Percentiles rank a stretch among this genome's conserved stretches.
Evolutionary conservation across 2,329 filamentous ascomycete genomes (phyloP).

Genomic region (Ophiostoma sp.): DNA sequence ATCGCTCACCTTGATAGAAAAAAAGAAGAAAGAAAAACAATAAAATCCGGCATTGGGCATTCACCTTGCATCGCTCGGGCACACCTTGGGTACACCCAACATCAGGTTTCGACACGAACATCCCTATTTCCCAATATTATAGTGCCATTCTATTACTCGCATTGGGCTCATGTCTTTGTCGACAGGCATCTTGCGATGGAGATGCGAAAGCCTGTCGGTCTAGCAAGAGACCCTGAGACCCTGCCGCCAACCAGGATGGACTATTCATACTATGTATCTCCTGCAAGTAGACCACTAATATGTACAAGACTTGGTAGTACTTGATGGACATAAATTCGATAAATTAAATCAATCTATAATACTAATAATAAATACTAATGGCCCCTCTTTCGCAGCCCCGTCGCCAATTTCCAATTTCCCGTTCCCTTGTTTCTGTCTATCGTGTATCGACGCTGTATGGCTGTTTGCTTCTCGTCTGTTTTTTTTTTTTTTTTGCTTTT

Average conservation of each 20-base stretch:
- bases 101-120: not conserved
- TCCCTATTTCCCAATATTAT: too few relatives aligned
- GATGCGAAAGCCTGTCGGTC: not conserved
- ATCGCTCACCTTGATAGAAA: too few relatives aligned
- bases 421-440: slow-evolving; percentile 6
- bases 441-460: not conserved
- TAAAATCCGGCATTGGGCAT: too few relatives aligned
- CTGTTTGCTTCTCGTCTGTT: not conserved
- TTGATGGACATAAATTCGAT: not conserved
- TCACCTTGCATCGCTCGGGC: not conserved
- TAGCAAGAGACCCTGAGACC: not conserved
- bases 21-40: too few relatives aligned
- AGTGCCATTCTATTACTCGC: not conserved
- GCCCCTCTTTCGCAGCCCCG: slow-evolving; percentile 14
- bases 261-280: not conserved
- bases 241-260: not conserved
- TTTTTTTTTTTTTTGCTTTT: not conserved
- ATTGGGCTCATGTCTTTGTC: not conserved
- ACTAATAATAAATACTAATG: not conserved
- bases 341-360: not conserved
- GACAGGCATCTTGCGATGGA: not conserved
- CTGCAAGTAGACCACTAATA: not conserved
- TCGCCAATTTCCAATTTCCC: slow-evolving; percentile 12
- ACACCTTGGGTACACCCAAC: not conserved
- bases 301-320: not conserved